These are phyloP conservation scores for Oenanthe javanica DNA, from an alignment of 140 eudicot genomes.

Conservation along the genomic window DNA sequence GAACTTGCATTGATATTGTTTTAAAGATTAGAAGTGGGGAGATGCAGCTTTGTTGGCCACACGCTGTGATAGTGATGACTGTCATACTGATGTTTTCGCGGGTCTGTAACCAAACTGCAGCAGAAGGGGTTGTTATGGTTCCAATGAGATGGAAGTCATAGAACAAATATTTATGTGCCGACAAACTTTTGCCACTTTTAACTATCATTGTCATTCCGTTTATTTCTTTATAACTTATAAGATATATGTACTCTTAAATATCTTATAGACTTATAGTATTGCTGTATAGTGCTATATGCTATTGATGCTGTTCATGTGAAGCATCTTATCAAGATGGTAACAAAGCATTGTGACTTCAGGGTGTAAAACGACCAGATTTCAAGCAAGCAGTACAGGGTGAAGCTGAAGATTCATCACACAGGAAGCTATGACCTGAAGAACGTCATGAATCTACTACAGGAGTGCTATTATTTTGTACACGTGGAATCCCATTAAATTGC, in stretches of 20 bases:
- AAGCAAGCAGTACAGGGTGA: slow-evolving; percentile 27
- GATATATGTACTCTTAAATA: neutral
- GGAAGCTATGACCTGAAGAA: slow-evolving; percentile 29
- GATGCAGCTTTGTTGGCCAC: neutral
- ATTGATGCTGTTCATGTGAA: neutral
- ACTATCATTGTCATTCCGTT: neutral
- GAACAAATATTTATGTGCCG: neutral
- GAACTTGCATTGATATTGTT: neutral
- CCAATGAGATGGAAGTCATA: neutral
- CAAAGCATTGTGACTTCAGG: slow-evolving; percentile 22
- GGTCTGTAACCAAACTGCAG: neutral
- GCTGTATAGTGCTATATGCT: neutral
- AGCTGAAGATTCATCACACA: no score
- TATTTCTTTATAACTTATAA: neutral
- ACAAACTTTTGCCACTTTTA: neutral
- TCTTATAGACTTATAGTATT: neutral
- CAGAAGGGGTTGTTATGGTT: neutral
- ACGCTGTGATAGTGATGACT: neutral
- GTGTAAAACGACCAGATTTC: slow-evolving; percentile 26
- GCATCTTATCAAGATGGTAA: neutral
- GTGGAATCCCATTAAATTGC: slow-evolving; percentile 3
- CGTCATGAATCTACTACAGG: slow-evolving; percentile 16
- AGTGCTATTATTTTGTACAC: slow-evolving; percentile 9
- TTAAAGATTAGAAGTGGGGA: neutral
- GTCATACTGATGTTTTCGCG: neutral